Evolutionary conservation across 495 filamentous ascomycete genomes (phyloP).

Genomic region (Cudoniella acicularis): DNA sequence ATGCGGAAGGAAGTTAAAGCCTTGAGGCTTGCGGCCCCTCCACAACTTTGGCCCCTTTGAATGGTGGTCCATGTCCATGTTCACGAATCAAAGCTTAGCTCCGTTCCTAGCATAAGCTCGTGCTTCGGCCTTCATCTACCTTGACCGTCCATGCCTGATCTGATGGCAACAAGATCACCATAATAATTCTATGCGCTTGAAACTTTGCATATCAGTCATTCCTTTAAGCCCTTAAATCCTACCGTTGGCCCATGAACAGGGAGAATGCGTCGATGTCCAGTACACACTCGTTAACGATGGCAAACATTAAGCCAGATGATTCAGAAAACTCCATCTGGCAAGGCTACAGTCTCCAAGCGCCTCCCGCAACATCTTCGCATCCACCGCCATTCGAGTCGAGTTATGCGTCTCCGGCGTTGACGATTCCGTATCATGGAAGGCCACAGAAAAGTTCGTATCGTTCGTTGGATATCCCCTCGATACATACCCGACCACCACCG

Average conservation of each 20-base stretch:
- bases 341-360: slow-evolving; percentile 25
- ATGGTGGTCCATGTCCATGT: slow-evolving; percentile 8
- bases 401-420: slow-evolving; percentile 8
- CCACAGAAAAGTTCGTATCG: slow-evolving; percentile 22
- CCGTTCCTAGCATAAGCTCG: slow-evolving; percentile 17
- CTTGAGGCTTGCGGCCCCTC: slow-evolving; percentile 17
- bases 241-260: not conserved
- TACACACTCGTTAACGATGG: slow-evolving; percentile 27
- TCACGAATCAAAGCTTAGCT: slow-evolving; percentile 24
- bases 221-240: slow-evolving; percentile 4
- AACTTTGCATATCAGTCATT: slow-evolving; percentile 4
- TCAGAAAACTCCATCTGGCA: slow-evolving; percentile 25
- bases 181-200: slow-evolving; percentile 12
- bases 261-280: slow-evolving; percentile 24
- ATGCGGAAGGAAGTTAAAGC: slow-evolving; percentile 21
- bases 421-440: slow-evolving; percentile 17
- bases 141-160: slow-evolving; percentile 15
- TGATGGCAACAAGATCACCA: slow-evolving; percentile 13
- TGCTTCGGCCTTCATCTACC: slow-evolving; percentile 23
- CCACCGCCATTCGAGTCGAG: slow-evolving; percentile 16
- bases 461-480: slow-evolving; percentile 22
- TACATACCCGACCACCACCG: slow-evolving; percentile 15
- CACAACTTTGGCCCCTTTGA: slow-evolving; percentile 13
- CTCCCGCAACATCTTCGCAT: slow-evolving; percentile 3
- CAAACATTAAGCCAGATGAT: slow-evolving; percentile 26